Conservation (phyloP, 2,329 filamentous ascomycete genomes). For the Hymenotorrendiella dingleyae region DNA sequence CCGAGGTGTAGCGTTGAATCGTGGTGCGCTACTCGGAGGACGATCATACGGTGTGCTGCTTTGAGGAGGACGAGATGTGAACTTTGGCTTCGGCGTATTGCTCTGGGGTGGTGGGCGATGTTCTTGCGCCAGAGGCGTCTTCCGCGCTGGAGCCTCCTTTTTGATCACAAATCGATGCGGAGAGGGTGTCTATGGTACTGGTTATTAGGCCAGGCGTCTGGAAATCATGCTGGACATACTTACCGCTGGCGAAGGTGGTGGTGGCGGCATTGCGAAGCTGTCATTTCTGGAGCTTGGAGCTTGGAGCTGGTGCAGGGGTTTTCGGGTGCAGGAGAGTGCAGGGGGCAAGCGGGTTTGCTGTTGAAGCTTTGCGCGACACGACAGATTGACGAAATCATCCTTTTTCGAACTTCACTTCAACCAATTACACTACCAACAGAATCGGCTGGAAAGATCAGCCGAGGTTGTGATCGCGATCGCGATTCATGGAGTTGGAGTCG, state of each 20-base stretch:
- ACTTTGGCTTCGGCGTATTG: neutral
- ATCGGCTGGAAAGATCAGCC: too few species aligned
- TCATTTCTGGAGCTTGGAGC: constrained; percentile 9
- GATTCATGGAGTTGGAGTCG: too few species aligned
- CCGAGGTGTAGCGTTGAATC: constrained; percentile 31
- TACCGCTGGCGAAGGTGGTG: constrained; percentile 30
- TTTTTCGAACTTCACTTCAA: too few species aligned
- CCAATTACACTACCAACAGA: too few species aligned
- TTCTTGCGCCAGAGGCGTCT: constrained; percentile 20
- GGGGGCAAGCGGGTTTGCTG: too few species aligned
- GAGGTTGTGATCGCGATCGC: too few species aligned
- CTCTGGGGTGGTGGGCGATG: constrained; percentile 6
- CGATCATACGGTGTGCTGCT: constrained; percentile 3
- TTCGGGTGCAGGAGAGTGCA: too few species aligned
- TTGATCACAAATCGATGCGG: constrained; percentile 33
- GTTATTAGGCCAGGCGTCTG: constrained; percentile 8
- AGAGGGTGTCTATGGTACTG: constrained; percentile 30
- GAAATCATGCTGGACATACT: constrained; percentile 4
- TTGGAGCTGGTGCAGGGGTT: neutral
- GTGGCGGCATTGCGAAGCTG: constrained; percentile 27
- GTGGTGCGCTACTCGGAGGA: constrained; percentile 21
- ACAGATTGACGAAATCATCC: too few species aligned
- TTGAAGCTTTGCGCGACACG: neutral
- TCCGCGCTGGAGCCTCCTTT: constrained; percentile 17
- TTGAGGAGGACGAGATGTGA: neutral